Conservation (phyloP, 2,329 filamentous ascomycete species). For the Juglanconis juglandina region DNA sequence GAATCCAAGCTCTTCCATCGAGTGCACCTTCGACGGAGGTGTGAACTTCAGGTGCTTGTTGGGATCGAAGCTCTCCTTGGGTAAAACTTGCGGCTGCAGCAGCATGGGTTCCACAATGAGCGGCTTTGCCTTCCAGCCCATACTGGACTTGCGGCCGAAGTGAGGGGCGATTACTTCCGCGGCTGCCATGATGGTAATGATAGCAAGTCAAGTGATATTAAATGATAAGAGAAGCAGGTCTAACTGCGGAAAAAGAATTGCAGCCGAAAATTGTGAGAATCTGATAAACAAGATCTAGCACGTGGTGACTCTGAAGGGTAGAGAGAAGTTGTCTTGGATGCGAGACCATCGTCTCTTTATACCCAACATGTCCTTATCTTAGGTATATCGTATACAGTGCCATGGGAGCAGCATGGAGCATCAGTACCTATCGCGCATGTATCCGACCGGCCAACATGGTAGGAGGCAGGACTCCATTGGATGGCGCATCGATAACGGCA, state of each 20-base stretch:
- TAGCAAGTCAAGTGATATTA: neutral
- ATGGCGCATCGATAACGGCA: conserved; percentile 4
- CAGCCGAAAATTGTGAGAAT: neutral
- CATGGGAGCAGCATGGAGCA: neutral
- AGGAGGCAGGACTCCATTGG: neutral
- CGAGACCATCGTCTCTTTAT: neutral
- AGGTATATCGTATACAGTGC: neutral
- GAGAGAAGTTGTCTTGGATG: neutral
- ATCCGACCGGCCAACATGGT: neutral
- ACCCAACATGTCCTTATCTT: neutral
- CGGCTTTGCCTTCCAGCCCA: conserved; percentile 3
- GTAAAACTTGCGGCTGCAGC: neutral
- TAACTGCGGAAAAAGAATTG: neutral
- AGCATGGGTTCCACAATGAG: neutral
- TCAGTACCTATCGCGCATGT: conserved; percentile 6
- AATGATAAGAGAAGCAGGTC: neutral
- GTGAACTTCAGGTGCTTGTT: conserved; percentile 54
- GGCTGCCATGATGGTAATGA: conserved; percentile 3
- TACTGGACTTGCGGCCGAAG: conserved; percentile 5
- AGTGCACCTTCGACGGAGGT: conserved; percentile 47
- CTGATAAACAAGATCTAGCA: neutral
- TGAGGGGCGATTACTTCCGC: conserved; percentile 2
- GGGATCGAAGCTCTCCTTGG: conserved; percentile 6
- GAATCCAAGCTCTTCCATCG: conserved; percentile 61
- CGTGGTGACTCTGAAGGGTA: neutral